A percentile compares a stretch with the other conserved stretches of the same genome.
phyloP scores from a whole-genome alignment of 176 grass and related monocot genomes.

The Hsuehochloa calcarea region DNA sequence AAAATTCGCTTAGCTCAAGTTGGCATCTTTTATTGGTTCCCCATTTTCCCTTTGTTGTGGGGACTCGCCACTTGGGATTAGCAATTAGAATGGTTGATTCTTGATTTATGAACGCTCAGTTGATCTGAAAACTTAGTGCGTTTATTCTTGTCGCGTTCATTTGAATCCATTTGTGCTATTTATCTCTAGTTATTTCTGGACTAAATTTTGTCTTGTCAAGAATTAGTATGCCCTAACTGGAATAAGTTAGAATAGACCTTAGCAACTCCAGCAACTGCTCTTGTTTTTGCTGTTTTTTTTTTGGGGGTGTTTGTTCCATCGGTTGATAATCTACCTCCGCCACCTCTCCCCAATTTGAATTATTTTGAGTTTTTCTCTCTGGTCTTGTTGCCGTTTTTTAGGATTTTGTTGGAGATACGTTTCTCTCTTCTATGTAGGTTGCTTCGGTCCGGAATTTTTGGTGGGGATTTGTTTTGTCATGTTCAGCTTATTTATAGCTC shows the following conservation, averaged over 20 bases:
- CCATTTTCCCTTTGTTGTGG: no score
- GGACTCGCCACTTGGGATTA: background rate
- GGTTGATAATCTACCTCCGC: conserved; percentile 14
- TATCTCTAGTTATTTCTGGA: background rate
- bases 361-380: background rate
- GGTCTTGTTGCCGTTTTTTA: background rate
- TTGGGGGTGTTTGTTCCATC: conserved; percentile 9
- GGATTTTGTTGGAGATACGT: conserved; percentile 16
- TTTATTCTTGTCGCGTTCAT: background rate
- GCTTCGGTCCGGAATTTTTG: background rate
- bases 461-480: background rate
- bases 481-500: background rate
- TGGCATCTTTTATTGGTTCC: no score
- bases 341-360: background rate
- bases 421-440: background rate
- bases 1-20: no score
- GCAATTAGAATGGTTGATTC: background rate
- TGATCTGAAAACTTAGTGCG: background rate
- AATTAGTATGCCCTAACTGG: no score
- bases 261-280: background rate
- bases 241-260: no score
- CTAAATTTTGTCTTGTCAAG: background rate
- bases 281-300: background rate
- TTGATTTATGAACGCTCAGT: background rate
- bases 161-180: background rate